Evolutionary conservation across 495 filamentous ascomycete species (phyloP), one percentile per base, ranked within the genome.

Genomic region (Achaetomiella virescens): DNA sequence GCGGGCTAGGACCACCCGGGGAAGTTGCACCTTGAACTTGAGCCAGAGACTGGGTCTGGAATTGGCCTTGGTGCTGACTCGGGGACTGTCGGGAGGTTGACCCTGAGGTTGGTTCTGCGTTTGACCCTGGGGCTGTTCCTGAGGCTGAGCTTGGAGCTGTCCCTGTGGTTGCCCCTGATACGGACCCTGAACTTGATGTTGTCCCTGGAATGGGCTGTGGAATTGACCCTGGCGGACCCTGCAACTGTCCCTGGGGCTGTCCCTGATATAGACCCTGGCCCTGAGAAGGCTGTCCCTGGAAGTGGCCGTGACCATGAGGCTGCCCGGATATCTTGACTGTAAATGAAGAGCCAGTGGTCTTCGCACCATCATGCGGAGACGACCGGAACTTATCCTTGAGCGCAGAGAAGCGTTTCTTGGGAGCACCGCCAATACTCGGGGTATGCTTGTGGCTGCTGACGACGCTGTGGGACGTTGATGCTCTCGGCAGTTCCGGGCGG

Each of bases 331-430:
- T 48, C 41, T 33, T 55, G 21, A 54, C 47, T 5, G 11, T 37
- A 25, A 57, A 57, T 3, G 54, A 57, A 5, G 58, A 27, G 4
- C 18, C 45, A 15, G 25, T 6, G n/a, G 14, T 54, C 51, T 54
- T 59, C 15, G 18, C 44, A 6, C 14, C 50, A 6, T 42, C 54
- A 17, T 27, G 20, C 12, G 48, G 48, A 2, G 55, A 44, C 12
- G 62, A 55, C 1, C 61, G 52, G 27, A 71, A 65, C 43, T 65
- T 62, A 24, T 55, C 59, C 17, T 66, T 65, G 15, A 72, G 48
- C 2, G 61, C 62, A 17, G 68, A 69, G 49, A 70, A 64, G 2
- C 70, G 59, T 54, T 72, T 72, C 58, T 70, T 69, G 0, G 67
- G 64, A 8, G 40, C 38, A 1, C 55, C 58, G 15, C 55, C 54